Evolutionary conservation across 2,329 filamentous ascomycete genomes (phyloP).

Genomic region (Phyllosticta capitalensis): DNA sequence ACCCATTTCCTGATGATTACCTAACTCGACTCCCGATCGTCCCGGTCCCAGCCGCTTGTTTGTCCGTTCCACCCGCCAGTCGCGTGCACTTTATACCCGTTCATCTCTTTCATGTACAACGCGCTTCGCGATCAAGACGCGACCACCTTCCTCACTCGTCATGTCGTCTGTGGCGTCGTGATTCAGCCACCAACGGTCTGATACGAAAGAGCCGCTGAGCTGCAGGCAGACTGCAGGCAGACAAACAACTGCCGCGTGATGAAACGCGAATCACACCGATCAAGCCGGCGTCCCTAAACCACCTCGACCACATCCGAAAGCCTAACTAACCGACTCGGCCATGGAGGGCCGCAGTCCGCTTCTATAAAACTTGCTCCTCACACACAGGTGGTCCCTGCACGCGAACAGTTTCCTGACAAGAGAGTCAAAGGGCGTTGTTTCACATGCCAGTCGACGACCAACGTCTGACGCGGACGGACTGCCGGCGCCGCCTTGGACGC

Average conservation of each 20-base stretch:
- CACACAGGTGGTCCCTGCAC: not conserved
- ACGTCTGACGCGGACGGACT: not conserved
- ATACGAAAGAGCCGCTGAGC: not conserved
- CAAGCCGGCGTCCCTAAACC: not conserved
- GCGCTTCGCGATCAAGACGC: no score
- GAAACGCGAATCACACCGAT: not conserved
- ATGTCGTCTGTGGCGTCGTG: not conserved
- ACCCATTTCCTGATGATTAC: not conserved
- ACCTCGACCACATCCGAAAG: not conserved
- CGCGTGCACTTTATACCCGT: not conserved
- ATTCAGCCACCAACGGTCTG: no score
- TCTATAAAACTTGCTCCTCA: not conserved
- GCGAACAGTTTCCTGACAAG: not conserved
- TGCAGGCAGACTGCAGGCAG: no score
- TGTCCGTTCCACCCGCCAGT: not conserved
- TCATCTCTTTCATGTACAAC: not conserved
- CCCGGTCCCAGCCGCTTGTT: not conserved
- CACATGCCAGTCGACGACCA: not conserved
- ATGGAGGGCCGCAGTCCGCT: not conserved
- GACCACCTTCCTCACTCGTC: no score
- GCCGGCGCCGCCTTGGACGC: not conserved
- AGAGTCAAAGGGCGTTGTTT: not conserved
- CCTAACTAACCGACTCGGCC: not conserved
- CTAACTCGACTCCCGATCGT: not conserved
- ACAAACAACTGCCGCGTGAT: not conserved